A percentile compares a stretch with the other conserved stretches of the same genome.
phyloP scores from a whole-genome alignment of 805 yeast species.

The Jamesozyma piceae region DNA sequence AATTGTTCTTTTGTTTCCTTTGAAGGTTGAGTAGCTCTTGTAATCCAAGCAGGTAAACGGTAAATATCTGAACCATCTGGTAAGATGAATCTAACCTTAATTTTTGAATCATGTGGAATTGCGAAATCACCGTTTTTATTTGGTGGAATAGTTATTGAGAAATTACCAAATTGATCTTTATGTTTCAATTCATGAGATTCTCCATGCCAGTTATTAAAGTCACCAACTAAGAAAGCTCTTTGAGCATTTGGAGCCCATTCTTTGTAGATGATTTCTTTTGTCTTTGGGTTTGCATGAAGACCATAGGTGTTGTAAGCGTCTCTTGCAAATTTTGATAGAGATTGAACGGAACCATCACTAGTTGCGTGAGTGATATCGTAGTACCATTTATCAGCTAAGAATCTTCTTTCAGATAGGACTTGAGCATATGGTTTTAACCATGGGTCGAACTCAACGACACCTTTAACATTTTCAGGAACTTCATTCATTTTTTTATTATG shows the following conservation, averaged over 20 bases:
- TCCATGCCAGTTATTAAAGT: conserved; percentile 78
- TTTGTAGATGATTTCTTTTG: conserved; percentile 49
- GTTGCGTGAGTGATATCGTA: conserved; percentile 34
- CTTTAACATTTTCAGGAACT: conserved; percentile 38
- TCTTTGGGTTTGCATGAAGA: conserved; percentile 47
- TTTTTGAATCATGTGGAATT: conserved; percentile 72
- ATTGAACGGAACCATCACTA: conserved; percentile 46
- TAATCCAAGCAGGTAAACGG: conserved; percentile 83
- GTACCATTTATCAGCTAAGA: conserved; percentile 57
- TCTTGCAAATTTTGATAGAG: conserved; percentile 56
- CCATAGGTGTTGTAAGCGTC: conserved; percentile 72
- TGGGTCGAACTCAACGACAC: conserved; percentile 68
- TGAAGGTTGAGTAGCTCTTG: conserved; percentile 69
- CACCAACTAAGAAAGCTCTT: conserved; percentile 76
- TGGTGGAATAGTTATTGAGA: conserved; percentile 53
- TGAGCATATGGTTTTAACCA: conserved; percentile 72
- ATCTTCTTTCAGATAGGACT: conserved; percentile 61
- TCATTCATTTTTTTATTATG: too few relatives aligned
- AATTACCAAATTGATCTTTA: conserved; percentile 63
- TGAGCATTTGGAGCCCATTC: conserved; percentile 91
- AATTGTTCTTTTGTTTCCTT: conserved; percentile 37
- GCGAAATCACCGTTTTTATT: conserved; percentile 35
- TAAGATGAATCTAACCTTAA: conserved; percentile 58
- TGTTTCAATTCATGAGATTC: conserved; percentile 41
- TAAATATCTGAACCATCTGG: conserved; percentile 65